Base-by-base conservation (phyloP, 2,329 filamentous ascomycete species). In the Hawksworthiomyces lignivorus region DNA sequence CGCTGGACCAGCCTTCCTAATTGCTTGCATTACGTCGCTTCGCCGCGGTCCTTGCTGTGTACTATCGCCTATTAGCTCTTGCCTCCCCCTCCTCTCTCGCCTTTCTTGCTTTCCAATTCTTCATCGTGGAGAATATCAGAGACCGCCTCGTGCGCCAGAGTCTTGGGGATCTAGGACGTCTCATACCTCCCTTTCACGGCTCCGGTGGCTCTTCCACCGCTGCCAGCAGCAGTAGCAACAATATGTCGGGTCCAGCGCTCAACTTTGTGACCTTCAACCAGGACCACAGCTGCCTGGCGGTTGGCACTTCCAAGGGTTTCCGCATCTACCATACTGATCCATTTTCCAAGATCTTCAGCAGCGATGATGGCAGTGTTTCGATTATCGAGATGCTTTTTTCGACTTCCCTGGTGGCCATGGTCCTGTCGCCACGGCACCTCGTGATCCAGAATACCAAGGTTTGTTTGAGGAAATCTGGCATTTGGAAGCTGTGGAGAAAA, bases 251-350 rank as follows among this genome's bases (percentile, higher is more conserved):
- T 50, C 81, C 83, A 61, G 69, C 80, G 36, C 87, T 97, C 70
- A 98, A 98, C 66, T 98, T 94, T 67, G 87, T 98, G 56, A 96
- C 90, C 31, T 98, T 97, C 67, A 98, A 98, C 66, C 92, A 98
- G 72, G 92, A 98, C 71, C 88, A 95, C 70, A 94, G 86, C 74
- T 90, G 90, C 64, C 75, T 98, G 51, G 90, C 90, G 68, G 89
- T 98, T 54, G 90, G 87, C 48, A 97, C 92, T 48, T 87, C 87
- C 32, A 88, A 84, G 64, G 92, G 92, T 48, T 96, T 97, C 62
- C 86, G 89, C 52, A 90, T 96, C 57, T 98, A 95, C 65, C 90
- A 88, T 52, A 97, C 90, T 50, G 92, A 97, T 52, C 90, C 92
- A 0, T 98, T 97, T 62, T 83, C 84, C 53, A 92, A 94, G 64